These are phyloP conservation scores for Naganishia cerealis DNA, from an alignment of 1,284 basidiomycete species.

Conservation along the genomic window DNA sequence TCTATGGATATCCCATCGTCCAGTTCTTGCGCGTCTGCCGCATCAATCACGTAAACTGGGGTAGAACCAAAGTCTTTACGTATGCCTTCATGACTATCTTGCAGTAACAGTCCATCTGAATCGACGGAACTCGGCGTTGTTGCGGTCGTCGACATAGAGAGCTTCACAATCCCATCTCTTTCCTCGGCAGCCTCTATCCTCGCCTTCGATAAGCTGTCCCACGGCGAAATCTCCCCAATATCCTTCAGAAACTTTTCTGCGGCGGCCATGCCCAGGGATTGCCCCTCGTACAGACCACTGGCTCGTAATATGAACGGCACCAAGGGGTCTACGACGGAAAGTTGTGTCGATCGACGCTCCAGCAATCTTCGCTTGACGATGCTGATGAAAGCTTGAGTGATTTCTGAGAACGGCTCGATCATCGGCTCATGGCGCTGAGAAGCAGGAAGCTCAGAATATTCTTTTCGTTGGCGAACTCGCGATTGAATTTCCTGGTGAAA, in stretches of 20 bases:
- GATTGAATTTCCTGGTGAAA: slow-evolving; percentile 43
- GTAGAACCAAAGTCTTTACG: slow-evolving; percentile 82
- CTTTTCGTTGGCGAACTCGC: slow-evolving; percentile 36
- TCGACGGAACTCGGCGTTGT: not conserved
- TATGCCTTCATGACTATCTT: slow-evolving; percentile 58
- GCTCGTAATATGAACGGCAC: slow-evolving; percentile 66
- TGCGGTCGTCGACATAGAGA: not conserved
- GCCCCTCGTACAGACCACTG: slow-evolving; percentile 55
- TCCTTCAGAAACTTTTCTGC: slow-evolving; percentile 62
- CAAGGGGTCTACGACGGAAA: slow-evolving; percentile 63
- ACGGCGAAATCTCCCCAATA: slow-evolving; percentile 70
- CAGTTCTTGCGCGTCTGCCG: slow-evolving; percentile 75
- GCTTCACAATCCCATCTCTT: slow-evolving; percentile 32
- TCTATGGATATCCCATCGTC: slow-evolving; percentile 93
- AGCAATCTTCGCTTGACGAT: slow-evolving; percentile 68
- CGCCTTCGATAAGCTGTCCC: slow-evolving; percentile 59
- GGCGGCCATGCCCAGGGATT: slow-evolving; percentile 54
- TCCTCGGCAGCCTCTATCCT: slow-evolving; percentile 39
- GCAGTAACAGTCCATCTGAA: slow-evolving; percentile 30
- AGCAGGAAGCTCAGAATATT: slow-evolving; percentile 13
- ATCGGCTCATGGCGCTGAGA: not conserved
- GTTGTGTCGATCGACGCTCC: slow-evolving; percentile 63
- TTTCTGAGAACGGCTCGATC: slow-evolving; percentile 16
- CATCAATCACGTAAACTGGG: slow-evolving; percentile 88
- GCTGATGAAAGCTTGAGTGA: slow-evolving; percentile 59